Evolutionary conservation across 805 yeast species (phyloP), one percentile per base, ranked within the genome.

Genomic region (Candida dendrica): DNA sequence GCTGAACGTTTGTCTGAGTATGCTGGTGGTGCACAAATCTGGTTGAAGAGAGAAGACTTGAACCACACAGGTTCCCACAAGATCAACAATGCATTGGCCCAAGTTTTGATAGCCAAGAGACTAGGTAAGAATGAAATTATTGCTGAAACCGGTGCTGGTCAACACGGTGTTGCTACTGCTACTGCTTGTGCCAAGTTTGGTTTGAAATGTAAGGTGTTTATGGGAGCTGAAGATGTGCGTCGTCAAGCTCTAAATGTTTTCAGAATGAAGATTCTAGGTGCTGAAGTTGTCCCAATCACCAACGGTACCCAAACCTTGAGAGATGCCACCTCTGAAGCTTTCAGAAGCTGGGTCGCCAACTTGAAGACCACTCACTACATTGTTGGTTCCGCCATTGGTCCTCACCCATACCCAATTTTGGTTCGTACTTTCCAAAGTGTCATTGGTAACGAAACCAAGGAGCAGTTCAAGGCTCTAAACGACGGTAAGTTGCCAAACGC

Each of bases 141-240:
- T 59, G 95, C 95, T 30, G 95, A 85, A 68, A 85, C 95, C 32
- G 95, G 95, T 66, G 95, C 95, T 40, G 95, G 95, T 52, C 95
- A 85, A 66, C 95, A 85, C 59, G 95, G 95, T 69, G 95, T 85
- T 32, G 95, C 95, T 33, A 85, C 93, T 40, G 95, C 95, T 26
- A 85, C 95, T 46, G 95, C 95, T 0, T 82, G 90, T 72, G 95
- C 95, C 49, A 84, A 84, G 58, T 85, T 93, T 54, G 98, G 98
- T 40, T 64, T 93, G 65, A 77, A 84, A 61, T 93, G 98, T 71
- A 87, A 87, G 14, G 95, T 93, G 30, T 91, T 78, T 59, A 93
- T 93, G 99, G 99, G 99, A 48, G 98, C 98, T 36, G 98, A 93
- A 68, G 99, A 93, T 69, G 96, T 87, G 36, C 84, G 96, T 64